Conservation (phyloP, 78 protist species). For the Dictyostelium brefeldianum region DNA sequence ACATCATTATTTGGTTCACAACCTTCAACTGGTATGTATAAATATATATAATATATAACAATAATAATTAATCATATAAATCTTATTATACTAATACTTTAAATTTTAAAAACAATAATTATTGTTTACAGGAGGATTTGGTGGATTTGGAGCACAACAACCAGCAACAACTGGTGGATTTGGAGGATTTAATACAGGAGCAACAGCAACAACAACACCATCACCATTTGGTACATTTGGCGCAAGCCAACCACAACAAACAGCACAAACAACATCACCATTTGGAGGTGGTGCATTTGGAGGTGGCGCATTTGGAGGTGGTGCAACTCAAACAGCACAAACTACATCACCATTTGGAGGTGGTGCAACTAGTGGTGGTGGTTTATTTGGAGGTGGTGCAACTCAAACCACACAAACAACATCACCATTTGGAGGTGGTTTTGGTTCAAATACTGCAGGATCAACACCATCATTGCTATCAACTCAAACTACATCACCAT, state of each 20-base stretch:
- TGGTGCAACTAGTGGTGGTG: neutral
- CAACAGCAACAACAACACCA: neutral
- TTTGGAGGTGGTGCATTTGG: neutral
- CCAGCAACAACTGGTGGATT: conserved; percentile 19
- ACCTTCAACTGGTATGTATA: conserved; percentile 8
- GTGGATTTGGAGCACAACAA: conserved; percentile 35
- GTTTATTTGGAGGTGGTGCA: neutral
- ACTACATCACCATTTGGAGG: conserved; percentile 19
- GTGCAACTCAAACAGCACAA: neutral
- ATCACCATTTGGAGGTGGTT: neutral
- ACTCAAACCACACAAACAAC: neutral
- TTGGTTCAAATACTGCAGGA: neutral
- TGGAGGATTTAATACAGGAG: conserved; percentile 11
- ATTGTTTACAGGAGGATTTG: neutral
- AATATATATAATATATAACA: neutral
- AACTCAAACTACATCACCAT: conserved; percentile 50
- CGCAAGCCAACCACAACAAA: neutral
- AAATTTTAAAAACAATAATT: neutral
- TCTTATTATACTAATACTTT: neutral
- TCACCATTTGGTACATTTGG: conserved; percentile 32
- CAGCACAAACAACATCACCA: conserved; percentile 58
- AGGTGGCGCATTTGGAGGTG: conserved; percentile 29
- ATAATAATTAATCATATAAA: neutral
- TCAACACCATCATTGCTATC: neutral
- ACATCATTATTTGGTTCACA: conserved; percentile 1